Conservation (phyloP, 495 filamentous ascomycete genomes). For the Evernia prunastri region DNA sequence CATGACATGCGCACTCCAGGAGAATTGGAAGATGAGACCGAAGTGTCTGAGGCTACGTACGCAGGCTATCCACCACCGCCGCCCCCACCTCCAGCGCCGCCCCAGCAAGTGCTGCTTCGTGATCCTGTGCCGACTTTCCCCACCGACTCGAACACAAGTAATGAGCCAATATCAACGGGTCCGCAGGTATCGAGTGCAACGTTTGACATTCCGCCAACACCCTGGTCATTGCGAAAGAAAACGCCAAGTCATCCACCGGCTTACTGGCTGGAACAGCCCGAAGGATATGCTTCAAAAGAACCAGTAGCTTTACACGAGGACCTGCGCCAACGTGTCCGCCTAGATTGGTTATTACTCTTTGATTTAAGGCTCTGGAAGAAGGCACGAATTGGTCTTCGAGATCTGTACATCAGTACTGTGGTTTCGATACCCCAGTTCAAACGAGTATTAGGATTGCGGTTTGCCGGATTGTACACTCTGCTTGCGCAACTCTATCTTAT, state of each 20-base stretch:
- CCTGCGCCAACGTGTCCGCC: conserved; percentile 73
- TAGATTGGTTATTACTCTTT: conserved; percentile 96
- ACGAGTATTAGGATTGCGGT: conserved; percentile 83
- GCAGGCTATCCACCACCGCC: conserved; percentile 61
- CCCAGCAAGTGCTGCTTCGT: conserved; percentile 27
- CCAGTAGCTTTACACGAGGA: conserved; percentile 70
- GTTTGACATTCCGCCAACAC: conserved; percentile 53
- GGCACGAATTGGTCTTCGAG: conserved; percentile 78
- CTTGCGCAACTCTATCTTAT: conserved; percentile 93
- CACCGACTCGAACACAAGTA: conserved; percentile 48
- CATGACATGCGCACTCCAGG: conserved; percentile 42
- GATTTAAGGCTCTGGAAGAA: conserved; percentile 96
- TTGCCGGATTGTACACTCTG: conserved; percentile 88
- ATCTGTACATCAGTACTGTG: conserved; percentile 93
- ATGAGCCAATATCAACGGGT: conserved; percentile 50
- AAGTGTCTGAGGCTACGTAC: conserved; percentile 60
- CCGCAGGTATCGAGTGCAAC: conserved; percentile 48
- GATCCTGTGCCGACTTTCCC: conserved; percentile 52
- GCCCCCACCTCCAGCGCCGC: conserved; percentile 52
- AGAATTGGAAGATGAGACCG: conserved; percentile 55
- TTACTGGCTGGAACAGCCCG: conserved; percentile 82
- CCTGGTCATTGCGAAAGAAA: conserved; percentile 28
- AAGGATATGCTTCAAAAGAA: conserved; percentile 44
- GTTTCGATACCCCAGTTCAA: conserved; percentile 94
- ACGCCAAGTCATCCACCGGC: conserved; percentile 47